Percentiles rank a stretch among this genome's conserved stretches.
Conservation (phyloP, 2,329 filamentous ascomycete genomes). For the Orbilia ellipsospora region DNA sequence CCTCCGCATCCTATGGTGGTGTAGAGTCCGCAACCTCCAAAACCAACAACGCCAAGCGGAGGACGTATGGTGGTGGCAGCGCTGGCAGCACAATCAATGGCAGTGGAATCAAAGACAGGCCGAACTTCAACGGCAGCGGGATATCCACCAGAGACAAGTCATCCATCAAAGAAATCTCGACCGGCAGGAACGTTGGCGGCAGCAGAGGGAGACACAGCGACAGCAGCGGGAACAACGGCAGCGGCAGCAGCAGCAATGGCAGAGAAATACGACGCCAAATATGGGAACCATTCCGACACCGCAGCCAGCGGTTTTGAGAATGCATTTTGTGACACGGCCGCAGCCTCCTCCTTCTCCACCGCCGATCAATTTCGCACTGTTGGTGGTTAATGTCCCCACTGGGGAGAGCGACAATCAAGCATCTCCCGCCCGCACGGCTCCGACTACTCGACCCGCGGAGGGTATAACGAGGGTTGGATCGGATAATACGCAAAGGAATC, state of each 20-base stretch:
- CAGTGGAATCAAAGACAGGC: background rate
- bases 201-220: background rate
- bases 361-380: slow-evolving; percentile 23
- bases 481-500: background rate
- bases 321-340: slow-evolving; percentile 25
- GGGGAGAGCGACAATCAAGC: slow-evolving; percentile 1
- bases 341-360: slow-evolving; percentile 22
- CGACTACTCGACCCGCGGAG: slow-evolving; percentile 1
- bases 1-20: slow-evolving; percentile 19
- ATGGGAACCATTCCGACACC: slow-evolving; percentile 4
- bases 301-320: slow-evolving; percentile 30
- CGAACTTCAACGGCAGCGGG: slow-evolving; percentile 6
- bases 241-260: background rate
- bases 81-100: slow-evolving; percentile 12
- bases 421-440: slow-evolving; percentile 4
- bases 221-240: slow-evolving; percentile 3
- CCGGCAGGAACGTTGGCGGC: background rate
- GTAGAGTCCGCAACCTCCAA: background rate
- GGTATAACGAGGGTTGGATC: slow-evolving; percentile 14
- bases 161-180: slow-evolving; percentile 4
- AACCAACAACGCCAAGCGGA: slow-evolving; percentile 8
- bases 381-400: slow-evolving; percentile 36
- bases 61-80: background rate
- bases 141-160: background rate
- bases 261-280: slow-evolving; percentile 17